Base-by-base conservation (phyloP, 768 basidiomycete species). In the Calocera cornea region DNA sequence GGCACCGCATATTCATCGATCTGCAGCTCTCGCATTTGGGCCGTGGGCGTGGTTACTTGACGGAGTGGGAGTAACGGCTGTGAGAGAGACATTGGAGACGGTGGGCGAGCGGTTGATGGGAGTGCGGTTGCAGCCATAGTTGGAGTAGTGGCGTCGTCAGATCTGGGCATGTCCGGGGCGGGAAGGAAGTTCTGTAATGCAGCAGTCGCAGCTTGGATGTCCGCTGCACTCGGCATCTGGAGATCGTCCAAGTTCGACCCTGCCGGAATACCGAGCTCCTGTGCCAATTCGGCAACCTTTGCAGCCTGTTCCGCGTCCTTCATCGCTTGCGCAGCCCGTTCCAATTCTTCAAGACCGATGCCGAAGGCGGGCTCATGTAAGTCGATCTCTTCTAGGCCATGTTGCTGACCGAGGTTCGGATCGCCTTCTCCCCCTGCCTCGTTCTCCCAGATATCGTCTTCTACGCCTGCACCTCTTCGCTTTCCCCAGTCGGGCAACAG, bases 401-500 rank as follows among this genome's bases (percentile, higher is more conserved):
- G 27, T 33, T 60, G 64, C n/a, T 29, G 5, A 10, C 33, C 34
- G 31, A 3, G 3, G 11, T 2, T 12, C 8, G 2, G 3, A 11
- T 34, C 64, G 2, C 27, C 41, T 8, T 7, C 64, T 5, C 14
- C 36, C 64, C n/a, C 64, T 24, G 60, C 60, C 34, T 38, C 64
- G 19, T 65, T 33, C 34, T 38, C 64, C 64, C 36, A 38, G 19
- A 65, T 38, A 38, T 65, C 41, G 33, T 67, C 66, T 19, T 65
- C 60, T n/a, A n/a, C 60, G 2, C 66, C 54, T 27, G 22, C 49
- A 17, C 31, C 17, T 24, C 66, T 29, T 19, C 54, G 66, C 36
- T 67, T 49, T 12, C 66, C 66, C 34, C 54, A 49, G 50, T 67
- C 66, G 24, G 60, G 47, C 14, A 36, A 27, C 7, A 65, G 36